A percentile compares a stretch with the other conserved stretches of the same genome.
phyloP scores from a whole-genome alignment of 2,329 filamentous ascomycete genomes.

The Claviceps digitariae region DNA sequence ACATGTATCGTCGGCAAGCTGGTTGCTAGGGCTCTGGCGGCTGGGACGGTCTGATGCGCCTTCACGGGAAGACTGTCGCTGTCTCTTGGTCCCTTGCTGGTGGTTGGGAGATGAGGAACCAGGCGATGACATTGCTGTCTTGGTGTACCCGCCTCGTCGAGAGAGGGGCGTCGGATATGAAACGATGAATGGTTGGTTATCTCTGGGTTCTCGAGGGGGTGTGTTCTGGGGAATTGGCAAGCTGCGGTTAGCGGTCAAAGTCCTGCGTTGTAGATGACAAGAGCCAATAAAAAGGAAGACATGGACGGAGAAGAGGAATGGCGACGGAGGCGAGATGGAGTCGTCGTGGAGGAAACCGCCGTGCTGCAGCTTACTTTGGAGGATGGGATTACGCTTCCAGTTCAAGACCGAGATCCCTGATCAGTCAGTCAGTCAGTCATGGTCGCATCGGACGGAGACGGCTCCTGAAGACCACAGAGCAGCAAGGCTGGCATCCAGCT shows the following conservation, averaged over 20 bases:
- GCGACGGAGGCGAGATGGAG: too few relatives aligned
- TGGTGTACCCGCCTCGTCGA: slow-evolving; percentile 8
- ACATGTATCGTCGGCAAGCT: slow-evolving; percentile 12
- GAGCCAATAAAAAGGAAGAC: not conserved
- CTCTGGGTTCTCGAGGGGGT: not conserved
- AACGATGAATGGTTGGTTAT: not conserved
- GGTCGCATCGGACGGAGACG: not conserved
- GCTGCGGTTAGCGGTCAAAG: not conserved
- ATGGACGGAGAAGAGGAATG: not conserved
- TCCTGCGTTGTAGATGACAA: not conserved
- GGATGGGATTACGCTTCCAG: not conserved
- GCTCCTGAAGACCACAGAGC: not conserved
- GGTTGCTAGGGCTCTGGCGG: slow-evolving; percentile 15
- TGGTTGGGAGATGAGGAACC: slow-evolving; percentile 37
- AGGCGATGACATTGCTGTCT: slow-evolving; percentile 24
- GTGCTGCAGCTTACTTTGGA: too few relatives aligned
- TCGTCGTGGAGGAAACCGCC: too few relatives aligned
- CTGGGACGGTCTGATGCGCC: slow-evolving; percentile 27
- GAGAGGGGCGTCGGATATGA: not conserved
- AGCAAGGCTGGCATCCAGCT: not conserved
- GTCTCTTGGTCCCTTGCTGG: slow-evolving; percentile 41
- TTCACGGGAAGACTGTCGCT: slow-evolving; percentile 38
- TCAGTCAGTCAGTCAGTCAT: not conserved
- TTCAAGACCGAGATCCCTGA: not conserved
- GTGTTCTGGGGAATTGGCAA: not conserved